These are phyloP conservation scores for Rosa rugosa DNA, from an alignment of 306 rosid species.

Conservation along the genomic window DNA sequence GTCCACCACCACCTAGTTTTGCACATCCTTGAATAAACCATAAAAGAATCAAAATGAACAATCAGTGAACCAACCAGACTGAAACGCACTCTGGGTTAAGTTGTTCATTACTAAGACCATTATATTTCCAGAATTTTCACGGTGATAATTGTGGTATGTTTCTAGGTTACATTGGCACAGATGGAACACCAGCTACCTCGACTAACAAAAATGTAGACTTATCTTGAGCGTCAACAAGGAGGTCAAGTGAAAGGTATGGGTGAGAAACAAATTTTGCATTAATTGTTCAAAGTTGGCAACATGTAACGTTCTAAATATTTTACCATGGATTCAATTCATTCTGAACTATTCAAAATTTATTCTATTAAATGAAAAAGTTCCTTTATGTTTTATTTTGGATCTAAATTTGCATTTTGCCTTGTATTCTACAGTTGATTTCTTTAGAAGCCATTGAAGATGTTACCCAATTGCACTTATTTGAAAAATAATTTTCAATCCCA, in stretches of 20 bases:
- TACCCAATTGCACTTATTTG: too few relatives aligned
- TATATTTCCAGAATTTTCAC: background rate
- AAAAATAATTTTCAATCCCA: slow-evolving; percentile 10
- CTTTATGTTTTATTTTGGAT: slow-evolving; percentile 10
- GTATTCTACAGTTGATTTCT: slow-evolving; percentile 69
- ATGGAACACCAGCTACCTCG: slow-evolving; percentile 99
- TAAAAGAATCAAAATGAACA: too few relatives aligned
- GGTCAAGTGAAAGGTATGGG: slow-evolving; percentile 99
- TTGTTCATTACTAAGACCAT: background rate
- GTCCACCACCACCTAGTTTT: too few relatives aligned
- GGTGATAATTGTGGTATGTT: slow-evolving; percentile 31
- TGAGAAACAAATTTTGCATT: slow-evolving; percentile 47
- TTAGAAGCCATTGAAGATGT: slow-evolving; percentile 37
- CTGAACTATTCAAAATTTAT: background rate
- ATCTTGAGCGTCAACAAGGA: slow-evolving; percentile 98
- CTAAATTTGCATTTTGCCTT: slow-evolving; percentile 19
- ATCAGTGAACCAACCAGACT: too few relatives aligned
- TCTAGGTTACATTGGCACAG: slow-evolving; percentile 90
- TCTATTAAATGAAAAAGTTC: background rate
- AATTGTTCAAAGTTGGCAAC: background rate
- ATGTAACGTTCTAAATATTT: background rate
- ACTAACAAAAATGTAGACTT: slow-evolving; percentile 94
- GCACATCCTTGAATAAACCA: too few relatives aligned
- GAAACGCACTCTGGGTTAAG: too few relatives aligned
- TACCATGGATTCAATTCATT: background rate